These are phyloP conservation scores for Blastocystis sp. DNA, from an alignment of 352 stramenopile genomes.

Conservation along the genomic window DNA sequence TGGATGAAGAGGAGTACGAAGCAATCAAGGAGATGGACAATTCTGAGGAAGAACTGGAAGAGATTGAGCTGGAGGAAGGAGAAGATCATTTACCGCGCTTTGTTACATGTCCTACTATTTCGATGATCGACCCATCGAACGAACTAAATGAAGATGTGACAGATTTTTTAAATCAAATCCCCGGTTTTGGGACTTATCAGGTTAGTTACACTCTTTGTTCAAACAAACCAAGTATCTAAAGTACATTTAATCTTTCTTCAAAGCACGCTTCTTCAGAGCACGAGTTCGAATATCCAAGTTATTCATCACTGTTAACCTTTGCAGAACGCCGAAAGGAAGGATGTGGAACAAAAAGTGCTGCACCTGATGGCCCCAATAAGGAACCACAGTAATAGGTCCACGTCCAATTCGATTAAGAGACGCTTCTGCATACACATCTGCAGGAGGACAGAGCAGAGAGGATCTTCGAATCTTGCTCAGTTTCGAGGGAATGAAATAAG, in stretches of 20 bases:
- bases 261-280: slow-evolving; percentile 77
- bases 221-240: neutral
- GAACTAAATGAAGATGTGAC: neutral
- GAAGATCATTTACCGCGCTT: neutral
- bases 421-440: slow-evolving; percentile 64
- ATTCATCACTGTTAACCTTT: slow-evolving; percentile 72
- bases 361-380: slow-evolving; percentile 37
- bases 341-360: slow-evolving; percentile 38
- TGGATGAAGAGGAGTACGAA: neutral
- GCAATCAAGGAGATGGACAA: neutral
- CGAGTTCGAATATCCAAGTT: slow-evolving; percentile 76
- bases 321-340: slow-evolving; percentile 17
- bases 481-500: slow-evolving; percentile 98
- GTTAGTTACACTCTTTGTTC: neutral
- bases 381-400: slow-evolving; percentile 39
- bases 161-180: slow-evolving; percentile 1
- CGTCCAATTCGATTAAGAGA: slow-evolving; percentile 57
- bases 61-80: neutral
- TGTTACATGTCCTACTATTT: neutral
- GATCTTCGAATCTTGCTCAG: slow-evolving; percentile 93
- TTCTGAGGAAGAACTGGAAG: neutral
- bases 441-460: slow-evolving; percentile 81
- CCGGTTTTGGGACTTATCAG: neutral
- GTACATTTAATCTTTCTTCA: slow-evolving; percentile 75
- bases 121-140: neutral